phyloP scores from a whole-genome alignment of 495 filamentous ascomycete species.

The Durotheca rogersii region DNA sequence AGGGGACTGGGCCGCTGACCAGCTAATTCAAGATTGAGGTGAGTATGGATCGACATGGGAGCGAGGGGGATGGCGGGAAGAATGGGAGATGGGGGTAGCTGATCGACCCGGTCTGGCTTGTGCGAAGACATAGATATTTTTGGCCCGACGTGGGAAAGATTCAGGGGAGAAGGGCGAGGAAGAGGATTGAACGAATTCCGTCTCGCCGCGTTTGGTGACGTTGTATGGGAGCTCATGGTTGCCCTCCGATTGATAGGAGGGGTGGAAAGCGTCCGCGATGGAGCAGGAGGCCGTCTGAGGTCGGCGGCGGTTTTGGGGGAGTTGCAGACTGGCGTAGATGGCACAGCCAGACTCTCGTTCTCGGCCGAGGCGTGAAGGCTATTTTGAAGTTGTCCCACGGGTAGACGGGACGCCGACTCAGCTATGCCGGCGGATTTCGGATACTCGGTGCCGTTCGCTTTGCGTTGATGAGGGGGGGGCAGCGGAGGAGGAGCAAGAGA shows the following conservation, averaged over 20 bases:
- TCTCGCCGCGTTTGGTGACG: conserved; percentile 25
- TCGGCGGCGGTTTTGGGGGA: conserved; percentile 30
- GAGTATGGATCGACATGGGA: conserved; percentile 82
- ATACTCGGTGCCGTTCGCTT: conserved; percentile 34
- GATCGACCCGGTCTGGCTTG: conserved; percentile 30
- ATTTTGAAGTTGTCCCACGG: conserved; percentile 35
- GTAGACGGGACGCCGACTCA: conserved; percentile 34
- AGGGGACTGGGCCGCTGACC: conserved; percentile 78
- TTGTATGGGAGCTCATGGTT: conserved; percentile 29
- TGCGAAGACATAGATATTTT: conserved; percentile 17
- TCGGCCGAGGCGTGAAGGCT: conserved; percentile 4
- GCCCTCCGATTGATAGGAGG: conserved; percentile 44
- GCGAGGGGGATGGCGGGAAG: conserved; percentile 73
- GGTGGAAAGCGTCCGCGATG: conserved; percentile 45
- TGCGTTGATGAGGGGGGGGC: conserved; percentile 32
- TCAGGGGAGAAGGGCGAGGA: conserved; percentile 34
- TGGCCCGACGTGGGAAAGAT: conserved; percentile 18
- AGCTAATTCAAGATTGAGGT: conserved; percentile 84
- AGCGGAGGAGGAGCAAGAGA: too few relatives aligned
- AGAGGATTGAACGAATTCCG: conserved; percentile 39
- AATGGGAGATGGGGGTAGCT: conserved; percentile 62
- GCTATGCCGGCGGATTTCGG: conserved; percentile 39
- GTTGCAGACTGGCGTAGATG: conserved; percentile 5
- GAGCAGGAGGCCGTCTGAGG: conserved; percentile 30
- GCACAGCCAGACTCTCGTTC: conserved; percentile 2